Conservation (phyloP, 768 basidiomycete species). For the Kwoniella botswanensis region DNA sequence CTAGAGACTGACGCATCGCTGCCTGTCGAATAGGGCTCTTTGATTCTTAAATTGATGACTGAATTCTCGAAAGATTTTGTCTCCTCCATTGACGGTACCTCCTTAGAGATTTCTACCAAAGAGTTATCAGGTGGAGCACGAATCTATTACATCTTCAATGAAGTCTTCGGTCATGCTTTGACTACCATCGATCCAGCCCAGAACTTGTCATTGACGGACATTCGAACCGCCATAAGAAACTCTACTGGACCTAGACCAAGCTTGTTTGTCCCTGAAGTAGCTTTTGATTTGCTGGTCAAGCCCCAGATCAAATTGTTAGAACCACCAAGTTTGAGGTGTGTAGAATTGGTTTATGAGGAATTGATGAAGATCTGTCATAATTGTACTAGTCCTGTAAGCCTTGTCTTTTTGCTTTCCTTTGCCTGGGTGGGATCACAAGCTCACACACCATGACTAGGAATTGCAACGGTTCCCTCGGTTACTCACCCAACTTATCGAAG, state of each 20-base stretch:
- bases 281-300: conserved; percentile 95
- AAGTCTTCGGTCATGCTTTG: conserved; percentile 92
- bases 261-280: conserved; percentile 94
- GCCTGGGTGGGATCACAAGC: background rate
- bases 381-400: conserved; percentile 81
- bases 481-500: conserved; percentile 91
- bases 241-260: conserved; percentile 96
- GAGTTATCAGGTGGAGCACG: conserved; percentile 97
- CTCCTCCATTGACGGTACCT: conserved; percentile 95
- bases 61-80: conserved; percentile 97
- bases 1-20: background rate
- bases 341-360: conserved; percentile 98
- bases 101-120: conserved; percentile 94
- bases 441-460: conserved; percentile 65
- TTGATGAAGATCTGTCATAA: conserved; percentile 99
- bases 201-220: conserved; percentile 91
- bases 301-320: conserved; percentile 97
- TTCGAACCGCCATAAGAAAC: conserved; percentile 96
- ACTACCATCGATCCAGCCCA: conserved; percentile 85
- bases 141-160: conserved; percentile 99
- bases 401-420: background rate
- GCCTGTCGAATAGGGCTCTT: conserved; percentile 64
- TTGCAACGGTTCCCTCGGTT: conserved; percentile 92
- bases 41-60: conserved; percentile 96
- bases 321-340: conserved; percentile 90